These are phyloP conservation scores for Dactylonectria estremocensis DNA, from an alignment of 2,329 filamentous ascomycete species.

Conservation along the genomic window DNA sequence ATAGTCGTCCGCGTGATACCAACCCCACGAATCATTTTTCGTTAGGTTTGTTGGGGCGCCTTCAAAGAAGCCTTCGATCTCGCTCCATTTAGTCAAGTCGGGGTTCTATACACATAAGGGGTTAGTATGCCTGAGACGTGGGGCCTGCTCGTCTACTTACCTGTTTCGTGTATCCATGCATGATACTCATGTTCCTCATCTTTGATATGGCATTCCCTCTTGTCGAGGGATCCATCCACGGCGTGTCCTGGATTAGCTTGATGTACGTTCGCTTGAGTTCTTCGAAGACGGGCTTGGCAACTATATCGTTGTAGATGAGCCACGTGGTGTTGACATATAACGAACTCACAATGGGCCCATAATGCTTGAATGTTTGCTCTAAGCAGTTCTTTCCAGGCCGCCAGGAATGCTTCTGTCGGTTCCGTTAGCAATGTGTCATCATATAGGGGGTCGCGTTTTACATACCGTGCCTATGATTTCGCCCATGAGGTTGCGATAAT, in stretches of 20 bases:
- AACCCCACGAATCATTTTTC: not conserved
- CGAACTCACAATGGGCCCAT: conserved; percentile 25
- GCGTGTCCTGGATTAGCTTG: conserved; percentile 17
- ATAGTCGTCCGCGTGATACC: conserved; percentile 35
- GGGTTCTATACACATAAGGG: conserved; percentile 8
- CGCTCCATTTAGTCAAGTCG: conserved; percentile 9
- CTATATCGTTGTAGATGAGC: not conserved
- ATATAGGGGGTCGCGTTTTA: not conserved
- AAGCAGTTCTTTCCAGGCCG: conserved; percentile 14
- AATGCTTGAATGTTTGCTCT: conserved; percentile 19
- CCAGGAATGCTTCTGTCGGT: not conserved
- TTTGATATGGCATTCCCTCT: conserved; percentile 23
- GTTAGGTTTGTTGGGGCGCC: not conserved
- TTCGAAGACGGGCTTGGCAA: conserved; percentile 7
- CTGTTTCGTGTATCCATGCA: conserved; percentile 18
- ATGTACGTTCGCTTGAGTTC: conserved; percentile 18
- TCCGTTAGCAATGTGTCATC: conserved; percentile 1
- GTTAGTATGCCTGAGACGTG: not conserved
- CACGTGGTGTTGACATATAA: conserved; percentile 19
- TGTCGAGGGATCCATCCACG: conserved; percentile 21
- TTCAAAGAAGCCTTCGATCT: conserved; percentile 23
- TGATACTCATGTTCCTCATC: conserved; percentile 5
- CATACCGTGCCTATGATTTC: conserved; percentile 25
- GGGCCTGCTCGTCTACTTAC: conserved; percentile 8
- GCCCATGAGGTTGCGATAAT: conserved; percentile 5